Conservation (phyloP, 2,329 filamentous ascomycete species). For the Cucurbitaria berberidis region DNA sequence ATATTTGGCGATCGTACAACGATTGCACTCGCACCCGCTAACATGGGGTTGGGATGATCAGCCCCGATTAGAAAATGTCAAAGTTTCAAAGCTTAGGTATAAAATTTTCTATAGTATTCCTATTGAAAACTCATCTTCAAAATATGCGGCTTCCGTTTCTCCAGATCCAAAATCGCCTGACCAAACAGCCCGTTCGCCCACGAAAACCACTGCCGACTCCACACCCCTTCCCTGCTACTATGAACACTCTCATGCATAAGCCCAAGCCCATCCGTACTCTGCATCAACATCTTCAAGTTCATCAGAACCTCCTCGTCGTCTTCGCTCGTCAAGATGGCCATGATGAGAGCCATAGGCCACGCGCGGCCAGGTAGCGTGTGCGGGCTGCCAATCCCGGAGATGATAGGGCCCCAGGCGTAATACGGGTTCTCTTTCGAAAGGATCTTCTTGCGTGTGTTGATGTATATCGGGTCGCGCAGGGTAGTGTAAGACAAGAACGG, state of each 20-base stretch:
- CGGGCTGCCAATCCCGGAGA: conserved; percentile 54
- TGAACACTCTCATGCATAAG: conserved; percentile 60
- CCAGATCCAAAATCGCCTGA: conserved; percentile 54
- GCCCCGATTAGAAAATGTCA: no score
- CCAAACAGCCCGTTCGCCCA: conserved; percentile 62
- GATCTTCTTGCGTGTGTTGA: conserved; percentile 53
- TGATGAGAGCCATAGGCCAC: conserved; percentile 60
- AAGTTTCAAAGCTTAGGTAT: no score
- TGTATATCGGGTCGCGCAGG: conserved; percentile 49
- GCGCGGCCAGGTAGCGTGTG: conserved; percentile 54
- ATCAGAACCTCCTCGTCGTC: conserved; percentile 54
- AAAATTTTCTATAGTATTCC: no score
- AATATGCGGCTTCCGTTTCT: conserved; percentile 51
- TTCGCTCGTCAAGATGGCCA: conserved; percentile 55
- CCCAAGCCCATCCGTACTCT: conserved; percentile 55
- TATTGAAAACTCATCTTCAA: conserved; percentile 44
- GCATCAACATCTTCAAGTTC: conserved; percentile 52
- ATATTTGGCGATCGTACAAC: no score
- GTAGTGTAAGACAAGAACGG: conserved; percentile 66
- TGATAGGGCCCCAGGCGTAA: conserved; percentile 54
- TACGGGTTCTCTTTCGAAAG: conserved; percentile 55
- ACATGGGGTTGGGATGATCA: no score
- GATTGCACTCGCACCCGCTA: no score
- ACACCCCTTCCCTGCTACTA: conserved; percentile 47
- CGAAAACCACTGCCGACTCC: conserved; percentile 58